Evolutionary conservation across 2,329 filamentous ascomycete genomes (phyloP).

Genomic region (Neopestalotiopsis sp.): DNA sequence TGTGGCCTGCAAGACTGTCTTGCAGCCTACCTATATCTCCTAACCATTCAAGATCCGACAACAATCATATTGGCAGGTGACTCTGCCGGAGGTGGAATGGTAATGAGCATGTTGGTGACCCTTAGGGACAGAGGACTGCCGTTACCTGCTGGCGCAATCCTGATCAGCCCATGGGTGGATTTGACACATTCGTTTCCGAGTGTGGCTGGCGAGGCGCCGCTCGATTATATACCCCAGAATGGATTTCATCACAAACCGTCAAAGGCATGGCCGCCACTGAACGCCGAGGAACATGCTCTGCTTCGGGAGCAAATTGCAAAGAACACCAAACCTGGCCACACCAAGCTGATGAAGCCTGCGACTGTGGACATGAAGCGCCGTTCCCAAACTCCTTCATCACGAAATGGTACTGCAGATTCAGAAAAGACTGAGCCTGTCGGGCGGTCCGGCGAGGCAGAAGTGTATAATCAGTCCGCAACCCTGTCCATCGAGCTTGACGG

Average conservation of each 20-base stretch:
- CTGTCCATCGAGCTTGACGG: constrained; percentile 76
- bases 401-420: constrained; percentile 18
- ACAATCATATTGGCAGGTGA: constrained; percentile 91
- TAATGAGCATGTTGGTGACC: constrained; percentile 78
- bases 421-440: constrained; percentile 17
- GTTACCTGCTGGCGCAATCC: constrained; percentile 84
- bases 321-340: constrained; percentile 33
- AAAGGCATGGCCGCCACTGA: constrained; percentile 89
- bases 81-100: constrained; percentile 92
- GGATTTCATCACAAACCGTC: constrained; percentile 94
- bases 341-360: constrained; percentile 42
- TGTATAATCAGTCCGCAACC: constrained; percentile 15
- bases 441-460: constrained; percentile 16
- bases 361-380: constrained; percentile 38
- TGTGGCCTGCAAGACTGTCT: constrained; percentile 91
- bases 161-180: constrained; percentile 96
- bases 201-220: constrained; percentile 70
- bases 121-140: constrained; percentile 84
- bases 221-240: constrained; percentile 87
- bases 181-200: constrained; percentile 95
- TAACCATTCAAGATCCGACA: constrained; percentile 76
- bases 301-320: constrained; percentile 58
- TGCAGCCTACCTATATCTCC: constrained; percentile 83
- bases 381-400: constrained; percentile 26
- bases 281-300: constrained; percentile 72